Conservation (phyloP, 2,329 filamentous ascomycete species). For the Phialophora verrucosa region DNA sequence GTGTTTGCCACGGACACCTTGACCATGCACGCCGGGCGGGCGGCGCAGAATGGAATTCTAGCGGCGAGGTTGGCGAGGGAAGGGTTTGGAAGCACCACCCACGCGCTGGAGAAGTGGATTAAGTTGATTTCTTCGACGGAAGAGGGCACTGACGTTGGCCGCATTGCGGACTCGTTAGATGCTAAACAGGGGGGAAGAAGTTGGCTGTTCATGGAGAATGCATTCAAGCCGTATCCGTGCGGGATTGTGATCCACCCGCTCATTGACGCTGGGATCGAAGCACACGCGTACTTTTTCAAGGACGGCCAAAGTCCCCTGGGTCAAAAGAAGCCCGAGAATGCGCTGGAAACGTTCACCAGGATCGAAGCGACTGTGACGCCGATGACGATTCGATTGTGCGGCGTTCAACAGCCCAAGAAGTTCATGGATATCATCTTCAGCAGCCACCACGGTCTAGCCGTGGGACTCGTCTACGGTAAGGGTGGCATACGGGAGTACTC, state of each 20-base stretch:
- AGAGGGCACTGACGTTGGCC: background rate
- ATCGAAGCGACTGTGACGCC: conserved; percentile 18
- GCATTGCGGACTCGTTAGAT: background rate
- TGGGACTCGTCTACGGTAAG: conserved; percentile 11
- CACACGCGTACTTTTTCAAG: conserved; percentile 43
- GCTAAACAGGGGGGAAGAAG: conserved; percentile 4
- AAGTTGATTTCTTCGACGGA: background rate
- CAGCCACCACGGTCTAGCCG: conserved; percentile 17
- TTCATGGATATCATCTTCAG: conserved; percentile 16
- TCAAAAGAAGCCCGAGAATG: conserved; percentile 1
- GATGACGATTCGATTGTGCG: conserved; percentile 21
- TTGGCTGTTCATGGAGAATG: conserved; percentile 50
- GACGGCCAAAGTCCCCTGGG: background rate
- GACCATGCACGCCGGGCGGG: conserved; percentile 14
- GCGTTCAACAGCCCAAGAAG: conserved; percentile 8
- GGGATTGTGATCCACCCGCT: conserved; percentile 63
- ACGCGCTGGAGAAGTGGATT: conserved; percentile 9
- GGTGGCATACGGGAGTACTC: conserved; percentile 14
- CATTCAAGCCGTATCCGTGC: conserved; percentile 63
- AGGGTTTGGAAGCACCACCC: conserved; percentile 4
- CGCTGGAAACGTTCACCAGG: conserved; percentile 5
- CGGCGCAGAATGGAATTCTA: conserved; percentile 13
- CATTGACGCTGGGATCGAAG: conserved; percentile 58
- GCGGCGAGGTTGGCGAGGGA: conserved; percentile 9
- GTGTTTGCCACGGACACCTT: conserved; percentile 16